phyloP scores from a whole-genome alignment of 257 asterid genomes.

The Solanum clarkiae region DNA sequence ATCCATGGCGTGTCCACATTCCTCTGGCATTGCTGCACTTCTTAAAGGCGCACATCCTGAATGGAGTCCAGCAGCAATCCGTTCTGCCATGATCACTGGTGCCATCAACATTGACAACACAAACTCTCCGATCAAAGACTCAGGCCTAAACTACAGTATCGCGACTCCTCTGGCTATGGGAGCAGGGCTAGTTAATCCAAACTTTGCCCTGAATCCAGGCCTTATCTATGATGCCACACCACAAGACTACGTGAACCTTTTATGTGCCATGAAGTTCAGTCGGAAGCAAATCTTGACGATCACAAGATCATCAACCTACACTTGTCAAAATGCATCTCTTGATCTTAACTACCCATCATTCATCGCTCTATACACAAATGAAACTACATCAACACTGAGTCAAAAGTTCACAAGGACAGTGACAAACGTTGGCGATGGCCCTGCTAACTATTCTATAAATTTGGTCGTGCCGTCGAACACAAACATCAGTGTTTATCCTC shows the following conservation, averaged over 20 bases:
- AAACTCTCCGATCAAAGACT: not conserved
- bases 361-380: not conserved
- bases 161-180: not conserved
- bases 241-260: not conserved
- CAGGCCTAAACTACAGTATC: not conserved
- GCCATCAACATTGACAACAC: not conserved
- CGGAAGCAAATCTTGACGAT: not conserved
- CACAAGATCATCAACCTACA: not conserved
- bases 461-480: conserved; percentile 19
- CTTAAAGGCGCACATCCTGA: not conserved
- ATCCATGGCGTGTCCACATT: not conserved
- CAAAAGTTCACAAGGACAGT: not conserved
- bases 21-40: not conserved
- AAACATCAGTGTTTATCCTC: conserved; percentile 13
- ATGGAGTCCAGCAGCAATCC: not conserved
- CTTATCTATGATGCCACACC: not conserved
- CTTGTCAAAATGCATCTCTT: not conserved
- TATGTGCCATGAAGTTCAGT: not conserved
- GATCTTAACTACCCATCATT: not conserved
- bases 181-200: not conserved
- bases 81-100: not conserved
- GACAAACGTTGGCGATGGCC: conserved; percentile 22
- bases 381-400: not conserved
- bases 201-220: not conserved
- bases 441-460: conserved; percentile 16